Conservation (phyloP, 352 stramenopile species). For the Phytophthora idaei region DNA sequence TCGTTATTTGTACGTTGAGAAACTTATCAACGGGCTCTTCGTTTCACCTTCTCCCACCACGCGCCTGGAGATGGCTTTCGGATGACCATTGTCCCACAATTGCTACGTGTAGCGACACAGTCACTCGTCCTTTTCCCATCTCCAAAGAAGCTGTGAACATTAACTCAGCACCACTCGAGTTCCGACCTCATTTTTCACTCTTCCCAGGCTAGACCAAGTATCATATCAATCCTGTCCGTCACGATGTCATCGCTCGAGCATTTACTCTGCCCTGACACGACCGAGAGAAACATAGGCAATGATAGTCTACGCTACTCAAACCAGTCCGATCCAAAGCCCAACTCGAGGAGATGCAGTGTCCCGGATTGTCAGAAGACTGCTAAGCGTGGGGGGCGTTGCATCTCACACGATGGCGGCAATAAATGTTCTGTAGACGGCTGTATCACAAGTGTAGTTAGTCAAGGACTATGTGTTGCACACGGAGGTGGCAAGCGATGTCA, state of each 20-base stretch:
- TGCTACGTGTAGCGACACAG: constrained; percentile 1
- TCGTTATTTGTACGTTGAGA: constrained; percentile 15
- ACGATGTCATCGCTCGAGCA: constrained; percentile 30
- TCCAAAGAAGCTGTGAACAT: background rate
- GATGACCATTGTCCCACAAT: constrained; percentile 24
- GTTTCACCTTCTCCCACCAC: constrained; percentile 31
- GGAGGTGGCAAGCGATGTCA: constrained; percentile 59
- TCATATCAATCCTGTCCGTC: background rate
- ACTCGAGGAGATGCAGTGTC: constrained; percentile 36
- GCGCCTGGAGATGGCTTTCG: constrained; percentile 4
- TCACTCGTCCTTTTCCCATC: constrained; percentile 21
- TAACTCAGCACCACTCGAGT: background rate
- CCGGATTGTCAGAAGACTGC: constrained; percentile 50
- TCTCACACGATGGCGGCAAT: constrained; percentile 54
- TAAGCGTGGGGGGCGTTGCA: constrained; percentile 54
- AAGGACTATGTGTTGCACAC: constrained; percentile 61
- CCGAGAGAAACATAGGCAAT: background rate
- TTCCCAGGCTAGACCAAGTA: background rate
- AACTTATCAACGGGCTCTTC: constrained; percentile 33
- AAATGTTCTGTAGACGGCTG: constrained; percentile 55
- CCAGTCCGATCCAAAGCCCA: constrained; percentile 2
- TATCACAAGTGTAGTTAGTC: constrained; percentile 53
- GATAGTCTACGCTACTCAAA: background rate
- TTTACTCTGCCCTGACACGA: constrained; percentile 13
- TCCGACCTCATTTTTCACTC: background rate